Percentiles rank a stretch among this genome's conserved stretches.
Evolutionary conservation across 176 grass and related monocot species (phyloP).

Genomic region (Carex kokanica): DNA sequence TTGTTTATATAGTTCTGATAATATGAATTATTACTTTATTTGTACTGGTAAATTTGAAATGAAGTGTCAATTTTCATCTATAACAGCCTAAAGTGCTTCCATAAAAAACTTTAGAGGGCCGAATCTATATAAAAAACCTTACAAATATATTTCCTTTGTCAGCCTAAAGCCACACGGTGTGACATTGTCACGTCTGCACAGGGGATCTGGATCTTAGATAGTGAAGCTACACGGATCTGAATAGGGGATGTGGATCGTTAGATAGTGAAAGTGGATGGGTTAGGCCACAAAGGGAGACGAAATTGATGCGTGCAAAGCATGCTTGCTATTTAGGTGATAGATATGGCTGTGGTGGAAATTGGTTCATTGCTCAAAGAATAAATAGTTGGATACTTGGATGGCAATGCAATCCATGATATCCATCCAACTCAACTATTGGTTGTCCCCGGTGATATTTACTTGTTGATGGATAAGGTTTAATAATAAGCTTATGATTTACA

Average conservation of each 20-base stretch:
- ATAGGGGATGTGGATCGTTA: background rate
- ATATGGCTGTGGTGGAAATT: background rate
- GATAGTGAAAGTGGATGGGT: background rate
- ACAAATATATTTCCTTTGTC: background rate
- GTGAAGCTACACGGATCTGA: background rate
- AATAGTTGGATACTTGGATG: background rate
- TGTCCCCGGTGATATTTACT: background rate
- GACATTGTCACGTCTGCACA: background rate
- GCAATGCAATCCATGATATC: background rate
- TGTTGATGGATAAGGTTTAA: background rate
- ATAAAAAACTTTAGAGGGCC: background rate
- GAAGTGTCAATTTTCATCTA: background rate
- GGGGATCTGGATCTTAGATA: background rate
- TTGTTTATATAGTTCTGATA: background rate
- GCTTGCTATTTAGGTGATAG: background rate
- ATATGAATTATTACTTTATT: background rate
- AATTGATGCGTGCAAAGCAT: background rate
- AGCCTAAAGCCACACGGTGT: background rate
- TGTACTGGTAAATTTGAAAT: background rate
- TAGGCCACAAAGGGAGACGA: background rate
- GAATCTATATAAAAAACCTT: background rate
- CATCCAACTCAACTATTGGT: background rate
- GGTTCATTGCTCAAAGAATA: background rate
- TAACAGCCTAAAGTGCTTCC: background rate
- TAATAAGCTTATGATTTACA: too few relatives aligned